A percentile compares a stretch with the other conserved stretches of the same genome.
Conservation (phyloP, 805 yeast species). For the Ogataea sp. region DNA sequence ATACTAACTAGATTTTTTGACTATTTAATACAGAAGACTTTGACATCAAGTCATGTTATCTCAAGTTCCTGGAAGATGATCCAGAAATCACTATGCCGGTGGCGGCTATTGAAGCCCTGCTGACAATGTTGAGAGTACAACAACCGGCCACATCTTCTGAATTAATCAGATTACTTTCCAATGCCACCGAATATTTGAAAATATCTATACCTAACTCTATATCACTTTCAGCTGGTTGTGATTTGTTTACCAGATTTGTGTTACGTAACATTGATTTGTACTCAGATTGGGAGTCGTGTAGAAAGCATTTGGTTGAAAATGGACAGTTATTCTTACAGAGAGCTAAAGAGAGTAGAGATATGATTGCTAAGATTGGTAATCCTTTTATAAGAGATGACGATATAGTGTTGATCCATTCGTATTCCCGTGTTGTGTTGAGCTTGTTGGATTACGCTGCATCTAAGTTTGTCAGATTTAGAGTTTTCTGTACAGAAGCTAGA, state of each 20-base stretch:
- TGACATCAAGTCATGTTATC: slow-evolving; percentile 76
- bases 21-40: slow-evolving; percentile 30
- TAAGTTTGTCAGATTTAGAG: slow-evolving; percentile 77
- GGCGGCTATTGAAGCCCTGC: slow-evolving; percentile 94
- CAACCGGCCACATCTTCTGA: slow-evolving; percentile 94
- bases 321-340: slow-evolving; percentile 88
- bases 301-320: slow-evolving; percentile 80
- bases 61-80: slow-evolving; percentile 77
- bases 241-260: slow-evolving; percentile 88
- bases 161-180: slow-evolving; percentile 70
- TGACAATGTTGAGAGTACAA: slow-evolving; percentile 69
- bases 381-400: slow-evolving; percentile 93
- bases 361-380: slow-evolving; percentile 80
- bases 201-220: slow-evolving; percentile 82
- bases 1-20: not conserved
- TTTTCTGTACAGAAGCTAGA: slow-evolving; percentile 87
- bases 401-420: slow-evolving; percentile 81
- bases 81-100: slow-evolving; percentile 99
- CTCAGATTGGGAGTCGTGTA: slow-evolving; percentile 93
- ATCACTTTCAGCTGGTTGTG: slow-evolving; percentile 95
- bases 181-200: slow-evolving; percentile 70
- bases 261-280: slow-evolving; percentile 79
- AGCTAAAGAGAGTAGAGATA: slow-evolving; percentile 82
- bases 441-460: slow-evolving; percentile 69
- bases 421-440: slow-evolving; percentile 81